Conservation (phyloP, 2,329 filamentous ascomycete species). For the Pseudophaeomoniella oleicola region DNA sequence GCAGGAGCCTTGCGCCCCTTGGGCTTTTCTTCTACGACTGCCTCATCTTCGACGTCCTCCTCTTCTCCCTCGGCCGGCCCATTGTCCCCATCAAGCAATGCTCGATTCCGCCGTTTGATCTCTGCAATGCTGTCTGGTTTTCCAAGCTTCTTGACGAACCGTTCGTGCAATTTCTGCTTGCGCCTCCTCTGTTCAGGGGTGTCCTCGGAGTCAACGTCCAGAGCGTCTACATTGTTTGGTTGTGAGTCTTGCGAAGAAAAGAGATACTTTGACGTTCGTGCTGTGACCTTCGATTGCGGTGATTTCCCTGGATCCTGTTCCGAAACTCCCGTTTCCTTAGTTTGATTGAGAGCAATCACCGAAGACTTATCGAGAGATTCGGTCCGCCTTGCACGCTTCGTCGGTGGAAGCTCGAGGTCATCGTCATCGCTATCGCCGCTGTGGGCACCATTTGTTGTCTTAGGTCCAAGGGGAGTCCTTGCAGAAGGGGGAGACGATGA, state of each 20-base stretch:
- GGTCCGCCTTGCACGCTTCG: conserved; percentile 7
- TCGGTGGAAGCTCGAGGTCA: conserved; percentile 5
- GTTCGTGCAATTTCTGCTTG: conserved; percentile 61
- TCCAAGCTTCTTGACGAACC: conserved; percentile 83
- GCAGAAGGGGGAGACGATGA: neutral
- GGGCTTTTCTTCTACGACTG: conserved; percentile 19
- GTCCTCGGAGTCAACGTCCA: conserved; percentile 15
- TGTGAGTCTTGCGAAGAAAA: conserved; percentile 38
- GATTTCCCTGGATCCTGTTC: conserved; percentile 13
- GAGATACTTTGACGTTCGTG: conserved; percentile 42
- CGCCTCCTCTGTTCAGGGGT: conserved; percentile 33
- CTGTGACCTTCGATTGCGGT: conserved; percentile 12
- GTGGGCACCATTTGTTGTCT: neutral
- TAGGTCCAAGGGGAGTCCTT: neutral
- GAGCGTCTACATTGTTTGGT: conserved; percentile 20
- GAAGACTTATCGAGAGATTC: conserved; percentile 2
- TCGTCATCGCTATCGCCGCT: conserved; percentile 2
- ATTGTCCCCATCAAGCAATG: conserved; percentile 42
- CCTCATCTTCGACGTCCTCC: conserved; percentile 19
- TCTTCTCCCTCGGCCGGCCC: conserved; percentile 43
- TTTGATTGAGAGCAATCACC: conserved; percentile 3
- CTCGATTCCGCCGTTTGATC: conserved; percentile 45
- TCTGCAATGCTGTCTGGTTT: conserved; percentile 65
- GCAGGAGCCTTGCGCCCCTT: conserved; percentile 32
- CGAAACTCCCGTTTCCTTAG: conserved; percentile 4